Conservation (phyloP, 371 early-diverging fungal genomes). For the Parasitella parasitica region DNA sequence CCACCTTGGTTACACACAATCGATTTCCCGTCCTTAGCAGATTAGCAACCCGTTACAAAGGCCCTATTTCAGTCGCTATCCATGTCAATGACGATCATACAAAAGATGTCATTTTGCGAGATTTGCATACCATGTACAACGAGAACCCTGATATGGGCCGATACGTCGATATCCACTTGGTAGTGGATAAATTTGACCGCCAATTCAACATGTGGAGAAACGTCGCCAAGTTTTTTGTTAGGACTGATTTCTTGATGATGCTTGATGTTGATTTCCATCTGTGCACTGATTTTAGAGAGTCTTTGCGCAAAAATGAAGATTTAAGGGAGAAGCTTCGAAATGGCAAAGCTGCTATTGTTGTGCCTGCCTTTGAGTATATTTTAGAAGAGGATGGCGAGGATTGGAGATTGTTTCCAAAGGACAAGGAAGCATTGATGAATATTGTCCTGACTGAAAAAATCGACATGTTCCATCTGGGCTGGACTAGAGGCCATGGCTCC, state of each 20-base stretch:
- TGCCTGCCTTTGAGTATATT: conserved; percentile 64
- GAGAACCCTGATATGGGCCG: conserved; percentile 51
- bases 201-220: conserved; percentile 72
- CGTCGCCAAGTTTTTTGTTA: conserved; percentile 61
- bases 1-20: conserved; percentile 52
- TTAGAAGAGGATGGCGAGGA: conserved; percentile 55
- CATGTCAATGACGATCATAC: conserved; percentile 60
- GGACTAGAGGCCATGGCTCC: conserved; percentile 61
- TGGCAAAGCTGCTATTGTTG: conserved; percentile 53
- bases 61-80: conserved; percentile 54
- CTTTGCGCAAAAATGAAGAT: conserved; percentile 34
- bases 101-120: conserved; percentile 44
- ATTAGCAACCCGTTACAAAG: conserved; percentile 17
- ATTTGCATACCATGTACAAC: conserved; percentile 50
- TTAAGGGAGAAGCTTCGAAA: conserved; percentile 48
- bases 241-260: conserved; percentile 60
- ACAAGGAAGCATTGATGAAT: conserved; percentile 41
- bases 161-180: conserved; percentile 60
- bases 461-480: conserved; percentile 57
- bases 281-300: conserved; percentile 56
- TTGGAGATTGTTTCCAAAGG: conserved; percentile 49
- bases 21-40: conserved; percentile 44
- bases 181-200: conserved; percentile 59
- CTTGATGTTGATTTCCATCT: conserved; percentile 64
- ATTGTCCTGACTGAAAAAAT: conserved; percentile 48